Base-by-base conservation (phyloP, 768 basidiomycete species). In the Chalciporus piperatus region DNA sequence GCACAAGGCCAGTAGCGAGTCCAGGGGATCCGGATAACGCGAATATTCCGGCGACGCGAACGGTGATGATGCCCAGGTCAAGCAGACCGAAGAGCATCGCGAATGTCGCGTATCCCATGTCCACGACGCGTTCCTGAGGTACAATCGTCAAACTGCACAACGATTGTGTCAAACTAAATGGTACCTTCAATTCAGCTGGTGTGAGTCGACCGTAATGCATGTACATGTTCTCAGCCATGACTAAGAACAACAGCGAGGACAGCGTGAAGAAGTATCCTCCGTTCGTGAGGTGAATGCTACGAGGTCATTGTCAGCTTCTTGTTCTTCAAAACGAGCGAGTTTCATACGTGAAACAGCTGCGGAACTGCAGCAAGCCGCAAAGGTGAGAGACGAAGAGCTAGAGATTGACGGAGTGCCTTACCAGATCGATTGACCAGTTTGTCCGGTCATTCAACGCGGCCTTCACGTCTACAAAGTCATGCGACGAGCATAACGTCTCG, bases 161-260 rank as follows among this genome's bases (percentile, higher is more conserved):
- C n/a, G 1, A 1, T 7, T 0, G 20, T 38, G 14, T 22, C 19
- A 6, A 6, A 12, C n/a, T 17, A 23, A 38, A 25, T n/a, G 1
- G 2, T 58, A 64, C 63, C 59, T 66, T 66, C 1, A 66, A 48
- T 22, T 64, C 43, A 1, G 27, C n/a, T 35, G 64, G 48, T 38
- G 64, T 46, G 40, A 66, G 57, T 41, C 64, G 53, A 47, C 51
- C 59, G 19, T 65, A 64, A 7, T 46, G 47, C 1, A 64, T 19
- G 20, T 47, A 59, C 9, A 61, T 55, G 10, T 28, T 56, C 47
- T 66, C 63, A 0, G 64, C 56, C 54, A 60, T 50, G 0, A 54
- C 28, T 37, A 64, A 27, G 20, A 65, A 56, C 6, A 39, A 54
- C 27, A 64, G 35, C 1, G 50, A 11, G 17, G 47, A 56, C 8